phyloP scores from a whole-genome alignment of 306 rosid species.

The Sindora glabra region DNA sequence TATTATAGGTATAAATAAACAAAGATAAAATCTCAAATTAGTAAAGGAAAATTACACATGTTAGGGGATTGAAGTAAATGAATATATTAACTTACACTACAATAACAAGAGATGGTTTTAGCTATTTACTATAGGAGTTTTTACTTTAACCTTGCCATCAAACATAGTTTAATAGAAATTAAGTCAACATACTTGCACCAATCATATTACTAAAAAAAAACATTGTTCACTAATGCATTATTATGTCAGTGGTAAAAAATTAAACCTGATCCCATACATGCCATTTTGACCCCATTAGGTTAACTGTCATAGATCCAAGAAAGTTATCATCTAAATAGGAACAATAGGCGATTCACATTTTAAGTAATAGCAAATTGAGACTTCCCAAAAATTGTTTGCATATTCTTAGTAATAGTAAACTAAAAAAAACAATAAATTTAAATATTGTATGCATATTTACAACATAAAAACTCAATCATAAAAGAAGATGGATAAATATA shows the following conservation, averaged over 20 bases:
- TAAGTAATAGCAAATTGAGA: constrained; percentile 60
- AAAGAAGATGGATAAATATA: too few relatives aligned
- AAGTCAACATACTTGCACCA: not conserved
- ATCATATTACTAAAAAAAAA: not conserved
- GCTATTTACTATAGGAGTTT: constrained; percentile 24
- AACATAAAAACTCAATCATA: too few relatives aligned
- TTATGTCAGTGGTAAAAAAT: not conserved
- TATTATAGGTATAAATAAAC: constrained; percentile 63
- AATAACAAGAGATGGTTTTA: constrained; percentile 58
- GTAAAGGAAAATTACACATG: not conserved
- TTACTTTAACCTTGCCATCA: constrained; percentile 34
- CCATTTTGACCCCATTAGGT: constrained; percentile 78
- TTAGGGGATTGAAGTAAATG: not conserved
- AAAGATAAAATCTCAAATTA: not conserved
- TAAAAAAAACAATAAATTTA: too few relatives aligned
- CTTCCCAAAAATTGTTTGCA: too few relatives aligned
- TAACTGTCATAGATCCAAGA: constrained; percentile 67
- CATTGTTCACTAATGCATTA: not conserved
- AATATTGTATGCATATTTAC: too few relatives aligned
- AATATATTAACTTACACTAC: constrained; percentile 39
- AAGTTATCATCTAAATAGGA: constrained; percentile 52
- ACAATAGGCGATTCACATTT: constrained; percentile 46
- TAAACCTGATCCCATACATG: constrained; percentile 76
- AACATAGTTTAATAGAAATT: not conserved
- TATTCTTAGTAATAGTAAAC: too few relatives aligned